Evolutionary conservation across 2,329 filamentous ascomycete genomes (phyloP), one percentile per base, ranked within the genome.

Genomic region (Corniculantispora saksenae): DNA sequence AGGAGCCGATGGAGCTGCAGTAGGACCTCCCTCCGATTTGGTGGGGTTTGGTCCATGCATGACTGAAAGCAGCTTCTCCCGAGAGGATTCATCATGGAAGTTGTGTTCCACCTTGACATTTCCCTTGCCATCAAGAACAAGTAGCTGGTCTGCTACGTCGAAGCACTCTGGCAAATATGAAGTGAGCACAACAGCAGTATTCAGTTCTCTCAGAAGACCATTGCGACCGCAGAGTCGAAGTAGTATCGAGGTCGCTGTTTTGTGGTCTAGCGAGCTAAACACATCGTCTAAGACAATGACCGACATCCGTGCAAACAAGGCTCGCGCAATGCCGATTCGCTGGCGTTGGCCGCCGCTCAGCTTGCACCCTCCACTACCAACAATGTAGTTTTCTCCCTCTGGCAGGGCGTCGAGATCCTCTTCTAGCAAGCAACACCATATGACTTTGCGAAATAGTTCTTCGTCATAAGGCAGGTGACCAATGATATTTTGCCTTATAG

Each of bases 241-340:
- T 0, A 66, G 27, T 5, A 68, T 53, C 0, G 12, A 53, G 10
- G 12, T 50, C 1, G 65, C 66, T 1, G 67, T 68, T 19, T 50
- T 51, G 1, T 50, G 59, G n/a, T 67, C 67, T 0, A 68, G 57
- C 5, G 67, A 66, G n/a, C 66, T 67, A 21, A 68, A 64, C 10
- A 58, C 61, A 19, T 68, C 66, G n/a, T 68, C 67, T 1, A 68
- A 23, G 19, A 67, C 3, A 17, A 65, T 25, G 2, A 67, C 51
- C 2, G 57, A 54, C 23, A 45, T 56, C 0, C 61, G 66, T 2
- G 60, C 40, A 15, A 66, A 67, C 1, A 67, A 1, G 12, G 66
- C 64, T 32, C 67, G 61, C 0, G 66, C 67, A 35, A 68, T 61
- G 3, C 55, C 66, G 13, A 61, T 21, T 6, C 58, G 43, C 12